phyloP scores from a whole-genome alignment of 805 yeast genomes.

The Grigorovia transvaalensis region DNA sequence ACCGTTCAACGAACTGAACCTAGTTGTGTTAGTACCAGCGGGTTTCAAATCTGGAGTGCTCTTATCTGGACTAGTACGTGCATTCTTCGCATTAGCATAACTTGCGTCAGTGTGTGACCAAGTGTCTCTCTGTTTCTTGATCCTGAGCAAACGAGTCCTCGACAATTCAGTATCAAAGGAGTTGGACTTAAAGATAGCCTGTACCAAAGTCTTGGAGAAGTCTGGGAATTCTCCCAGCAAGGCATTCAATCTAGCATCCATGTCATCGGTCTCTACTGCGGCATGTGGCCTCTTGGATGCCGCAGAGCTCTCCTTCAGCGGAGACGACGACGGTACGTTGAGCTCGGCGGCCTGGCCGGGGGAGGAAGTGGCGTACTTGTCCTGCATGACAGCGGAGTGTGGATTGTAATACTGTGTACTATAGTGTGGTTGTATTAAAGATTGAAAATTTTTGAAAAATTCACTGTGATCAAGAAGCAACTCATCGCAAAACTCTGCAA shows the following conservation, averaged over 20 bases:
- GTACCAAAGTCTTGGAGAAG: slow-evolving; percentile 27
- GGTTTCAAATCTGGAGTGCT: background rate
- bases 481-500: background rate
- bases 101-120: slow-evolving; percentile 11
- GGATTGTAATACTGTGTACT: too few species aligned
- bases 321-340: slow-evolving; percentile 22
- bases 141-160: slow-evolving; percentile 24
- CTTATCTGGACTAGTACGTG: background rate
- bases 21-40: background rate
- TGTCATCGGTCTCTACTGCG: slow-evolving; percentile 5
- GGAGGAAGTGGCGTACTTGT: background rate
- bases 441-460: background rate
- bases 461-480: background rate
- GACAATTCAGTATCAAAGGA: slow-evolving; percentile 29
- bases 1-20: background rate
- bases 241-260: slow-evolving; percentile 10
- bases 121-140: slow-evolving; percentile 19
- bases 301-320: slow-evolving; percentile 9
- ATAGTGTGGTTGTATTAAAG: background rate
- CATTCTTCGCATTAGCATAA: background rate
- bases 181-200: slow-evolving; percentile 32
- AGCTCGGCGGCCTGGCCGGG: background rate
- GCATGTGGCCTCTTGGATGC: background rate
- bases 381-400: background rate
- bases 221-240: slow-evolving; percentile 25